Conservation (phyloP, 768 basidiomycete species). For the Auriscalpium microsporum region DNA sequence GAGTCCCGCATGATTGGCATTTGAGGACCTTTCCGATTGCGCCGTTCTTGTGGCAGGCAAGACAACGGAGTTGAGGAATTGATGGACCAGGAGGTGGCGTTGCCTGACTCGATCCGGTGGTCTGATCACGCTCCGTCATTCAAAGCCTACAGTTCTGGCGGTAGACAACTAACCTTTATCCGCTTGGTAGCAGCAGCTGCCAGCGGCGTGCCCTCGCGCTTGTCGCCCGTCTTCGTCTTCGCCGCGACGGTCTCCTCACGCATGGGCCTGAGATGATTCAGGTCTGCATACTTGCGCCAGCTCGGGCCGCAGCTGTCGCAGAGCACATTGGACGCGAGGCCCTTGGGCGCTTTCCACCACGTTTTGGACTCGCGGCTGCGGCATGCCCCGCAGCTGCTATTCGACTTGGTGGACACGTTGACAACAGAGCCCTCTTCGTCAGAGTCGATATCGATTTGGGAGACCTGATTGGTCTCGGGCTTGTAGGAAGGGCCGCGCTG, state of each 20-base stretch:
- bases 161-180: constrained; percentile 39
- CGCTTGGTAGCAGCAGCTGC: constrained; percentile 51
- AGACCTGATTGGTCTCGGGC: not conserved
- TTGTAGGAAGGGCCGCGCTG: constrained; percentile 3
- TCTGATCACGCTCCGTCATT: constrained; percentile 25
- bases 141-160: not conserved
- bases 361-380: constrained; percentile 65
- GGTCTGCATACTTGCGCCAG: constrained; percentile 91
- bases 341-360: constrained; percentile 94
- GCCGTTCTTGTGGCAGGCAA: constrained; percentile 67
- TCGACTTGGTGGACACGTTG: constrained; percentile 43
- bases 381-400: constrained; percentile 72
- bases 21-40: constrained; percentile 70
- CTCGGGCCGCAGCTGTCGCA: constrained; percentile 82
- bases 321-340: constrained; percentile 65
- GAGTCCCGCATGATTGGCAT: constrained; percentile 73
- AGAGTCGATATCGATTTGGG: constrained; percentile 17
- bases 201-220: constrained; percentile 54
- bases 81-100: constrained; percentile 55
- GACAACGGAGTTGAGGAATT: constrained; percentile 61
- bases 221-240: constrained; percentile 30
- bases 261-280: constrained; percentile 57
- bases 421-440: constrained; percentile 80
- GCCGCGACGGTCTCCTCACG: constrained; percentile 55
- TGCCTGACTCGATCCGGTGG: constrained; percentile 36